Conservation (phyloP, 805 yeast species). For the Wickerhamomyces hampshirensis region DNA sequence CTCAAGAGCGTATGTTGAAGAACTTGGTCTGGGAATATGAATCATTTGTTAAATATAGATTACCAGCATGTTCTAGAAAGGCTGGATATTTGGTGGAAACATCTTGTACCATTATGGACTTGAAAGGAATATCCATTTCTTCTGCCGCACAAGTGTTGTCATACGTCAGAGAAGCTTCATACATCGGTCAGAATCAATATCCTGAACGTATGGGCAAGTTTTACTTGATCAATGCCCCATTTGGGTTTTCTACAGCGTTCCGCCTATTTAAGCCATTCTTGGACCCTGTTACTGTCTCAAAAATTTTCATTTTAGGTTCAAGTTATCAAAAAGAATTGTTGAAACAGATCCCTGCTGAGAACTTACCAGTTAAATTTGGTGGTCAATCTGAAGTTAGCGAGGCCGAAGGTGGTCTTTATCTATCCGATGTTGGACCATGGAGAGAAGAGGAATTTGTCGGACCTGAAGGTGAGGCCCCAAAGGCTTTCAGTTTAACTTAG, state of each 20-base stretch:
- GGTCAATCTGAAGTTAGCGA: slow-evolving; percentile 67
- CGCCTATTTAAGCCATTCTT: slow-evolving; percentile 86
- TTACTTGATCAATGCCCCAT: slow-evolving; percentile 93
- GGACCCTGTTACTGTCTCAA: slow-evolving; percentile 96
- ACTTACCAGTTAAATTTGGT: slow-evolving; percentile 88
- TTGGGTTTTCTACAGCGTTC: slow-evolving; percentile 94
- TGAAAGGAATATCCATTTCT: slow-evolving; percentile 86
- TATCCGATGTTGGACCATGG: slow-evolving; percentile 97
- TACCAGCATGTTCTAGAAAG: slow-evolving; percentile 92
- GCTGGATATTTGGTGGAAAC: slow-evolving; percentile 81
- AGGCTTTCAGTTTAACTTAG: slow-evolving; percentile 30
- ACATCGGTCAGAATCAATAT: slow-evolving; percentile 93
- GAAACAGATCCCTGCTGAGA: slow-evolving; percentile 90
- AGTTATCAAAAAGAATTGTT: slow-evolving; percentile 76
- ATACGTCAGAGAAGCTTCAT: slow-evolving; percentile 89
- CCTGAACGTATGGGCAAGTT: slow-evolving; percentile 99
- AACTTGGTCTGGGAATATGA: slow-evolving; percentile 98
- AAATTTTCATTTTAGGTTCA: slow-evolving; percentile 82
- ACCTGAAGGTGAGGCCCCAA: slow-evolving; percentile 93
- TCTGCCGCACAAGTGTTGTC: slow-evolving; percentile 81
- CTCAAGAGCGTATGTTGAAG: slow-evolving; percentile 93
- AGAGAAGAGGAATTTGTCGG: slow-evolving; percentile 85
- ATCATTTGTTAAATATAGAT: slow-evolving; percentile 73
- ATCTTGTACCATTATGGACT: slow-evolving; percentile 91
- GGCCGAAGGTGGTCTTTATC: slow-evolving; percentile 72